These are phyloP conservation scores for Metarhizium guizhouense DNA, from an alignment of 2,329 filamentous ascomycete species.

Conservation along the genomic window DNA sequence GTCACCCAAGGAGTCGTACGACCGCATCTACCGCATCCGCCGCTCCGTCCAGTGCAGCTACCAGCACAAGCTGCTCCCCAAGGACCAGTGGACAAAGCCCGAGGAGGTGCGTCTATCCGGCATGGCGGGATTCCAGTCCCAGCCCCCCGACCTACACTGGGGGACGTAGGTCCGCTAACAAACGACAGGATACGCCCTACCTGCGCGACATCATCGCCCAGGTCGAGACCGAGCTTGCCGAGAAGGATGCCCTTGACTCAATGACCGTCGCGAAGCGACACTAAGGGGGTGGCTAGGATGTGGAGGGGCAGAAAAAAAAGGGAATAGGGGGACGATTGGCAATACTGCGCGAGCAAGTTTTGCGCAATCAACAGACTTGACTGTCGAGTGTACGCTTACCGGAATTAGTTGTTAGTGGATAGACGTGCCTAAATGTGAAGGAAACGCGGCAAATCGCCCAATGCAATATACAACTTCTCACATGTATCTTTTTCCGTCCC, in stretches of 20 bases:
- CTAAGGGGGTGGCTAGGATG: conserved; percentile 16
- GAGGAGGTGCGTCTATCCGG: conserved; percentile 34
- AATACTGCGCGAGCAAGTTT: neutral
- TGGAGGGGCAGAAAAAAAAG: neutral
- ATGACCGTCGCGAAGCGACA: conserved; percentile 42
- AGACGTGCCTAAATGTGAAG: neutral
- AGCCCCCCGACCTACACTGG: neutral
- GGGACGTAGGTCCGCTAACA: neutral
- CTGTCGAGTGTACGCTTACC: conserved; percentile 10
- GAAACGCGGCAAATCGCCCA: too few species aligned
- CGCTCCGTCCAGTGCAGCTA: conserved; percentile 75
- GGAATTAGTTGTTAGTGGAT: conserved; percentile 1
- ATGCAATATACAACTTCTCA: too few species aligned
- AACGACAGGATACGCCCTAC: conserved; percentile 41
- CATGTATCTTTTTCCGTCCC: too few species aligned
- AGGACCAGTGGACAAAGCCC: conserved; percentile 50
- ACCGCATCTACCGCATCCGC: conserved; percentile 95
- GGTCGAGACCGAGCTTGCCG: conserved; percentile 39
- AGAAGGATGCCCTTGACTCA: conserved; percentile 44
- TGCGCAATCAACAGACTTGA: neutral
- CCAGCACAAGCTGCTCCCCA: conserved; percentile 56
- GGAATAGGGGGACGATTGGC: neutral
- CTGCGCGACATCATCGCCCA: conserved; percentile 43
- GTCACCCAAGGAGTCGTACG: conserved; percentile 81
- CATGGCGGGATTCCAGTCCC: too few species aligned